Evolutionary conservation across 805 yeast species (phyloP), one percentile per base, ranked within the genome.

Genomic region (Brettanomyces custersianus): DNA sequence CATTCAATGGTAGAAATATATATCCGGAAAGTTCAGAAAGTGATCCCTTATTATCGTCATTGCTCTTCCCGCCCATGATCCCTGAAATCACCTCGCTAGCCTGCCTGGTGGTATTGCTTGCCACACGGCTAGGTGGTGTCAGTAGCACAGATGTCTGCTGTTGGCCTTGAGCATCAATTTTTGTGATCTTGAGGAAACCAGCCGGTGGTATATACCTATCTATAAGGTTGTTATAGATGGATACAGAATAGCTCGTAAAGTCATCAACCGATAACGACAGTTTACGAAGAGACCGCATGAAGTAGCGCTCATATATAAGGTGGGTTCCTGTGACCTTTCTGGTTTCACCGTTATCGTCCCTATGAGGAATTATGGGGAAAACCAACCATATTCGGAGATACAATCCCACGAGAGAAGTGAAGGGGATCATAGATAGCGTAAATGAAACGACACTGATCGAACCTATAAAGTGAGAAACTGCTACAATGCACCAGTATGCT

Each of bases 401-500:
- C 4, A 78, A 49, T 38, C 68, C 65, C 24, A 67, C 29, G 2
- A 80, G 47, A 4, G 70, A 53, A 46, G 68, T 73, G 33, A 81
- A 68, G 2, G 92, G 90, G 13, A 80, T 40, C 26, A 68, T 43
- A 22, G 57, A 49, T 28, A 66, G 48, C n/a, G 82, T 35, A 16
- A 72, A 60, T 8, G 68, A 55, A 15, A 52, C 45, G 4, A 49
- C 24, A 4, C 29, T 29, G 20, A 41, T 42, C 7, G 52, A 46
- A 12, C 38, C 40, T 7, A 45, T 33, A 15, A 41, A 34, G 5
- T 43, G 34, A 31, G 46, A 52, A 6, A 62, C 43, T 4, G 78
- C 68, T 36, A 68, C 55, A 1, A 80, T 75, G 10, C 80, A 63
- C 94, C 95, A 85, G 56, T 81, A 77, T 39, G 66, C 59, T 24